Conservation (phyloP, 23 red algal species). For the Gracilaria caudata region DNA sequence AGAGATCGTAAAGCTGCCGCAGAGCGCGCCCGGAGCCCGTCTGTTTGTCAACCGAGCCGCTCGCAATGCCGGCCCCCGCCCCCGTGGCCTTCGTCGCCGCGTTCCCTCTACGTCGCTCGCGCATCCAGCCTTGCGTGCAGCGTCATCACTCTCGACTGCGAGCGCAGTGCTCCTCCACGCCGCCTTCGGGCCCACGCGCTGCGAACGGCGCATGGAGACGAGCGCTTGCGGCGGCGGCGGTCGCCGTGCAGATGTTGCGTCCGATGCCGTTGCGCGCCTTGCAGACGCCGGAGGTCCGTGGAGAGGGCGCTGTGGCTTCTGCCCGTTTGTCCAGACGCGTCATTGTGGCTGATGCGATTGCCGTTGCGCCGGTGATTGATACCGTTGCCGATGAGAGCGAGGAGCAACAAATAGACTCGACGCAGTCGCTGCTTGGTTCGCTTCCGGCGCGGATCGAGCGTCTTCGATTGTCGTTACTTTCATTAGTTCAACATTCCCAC, state of each 20-base stretch:
- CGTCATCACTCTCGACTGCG: no score
- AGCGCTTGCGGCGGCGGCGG: neutral
- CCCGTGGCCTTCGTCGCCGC: constrained; percentile 4
- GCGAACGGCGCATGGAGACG: constrained; percentile 4
- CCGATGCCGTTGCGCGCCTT: constrained; percentile 13
- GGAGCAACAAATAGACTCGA: neutral
- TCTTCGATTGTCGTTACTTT: neutral
- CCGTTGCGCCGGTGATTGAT: neutral
- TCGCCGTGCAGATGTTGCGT: constrained; percentile 20
- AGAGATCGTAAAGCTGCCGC: neutral
- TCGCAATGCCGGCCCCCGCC: constrained; percentile 14
- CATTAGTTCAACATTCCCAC: neutral
- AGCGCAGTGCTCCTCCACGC: no score
- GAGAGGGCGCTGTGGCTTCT: neutral
- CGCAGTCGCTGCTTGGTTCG: neutral
- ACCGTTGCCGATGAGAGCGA: neutral
- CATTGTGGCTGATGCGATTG: neutral
- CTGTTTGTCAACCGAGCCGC: neutral
- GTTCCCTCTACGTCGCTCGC: constrained; percentile 15
- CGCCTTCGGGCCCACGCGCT: neutral
- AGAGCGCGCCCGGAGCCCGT: neutral
- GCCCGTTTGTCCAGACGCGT: neutral
- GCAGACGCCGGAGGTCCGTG: neutral
- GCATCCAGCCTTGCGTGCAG: no score
- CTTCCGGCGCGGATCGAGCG: neutral